These are phyloP conservation scores for Clonostachys rhizophaga DNA, from an alignment of 2,329 filamentous ascomycete species.

Conservation along the genomic window DNA sequence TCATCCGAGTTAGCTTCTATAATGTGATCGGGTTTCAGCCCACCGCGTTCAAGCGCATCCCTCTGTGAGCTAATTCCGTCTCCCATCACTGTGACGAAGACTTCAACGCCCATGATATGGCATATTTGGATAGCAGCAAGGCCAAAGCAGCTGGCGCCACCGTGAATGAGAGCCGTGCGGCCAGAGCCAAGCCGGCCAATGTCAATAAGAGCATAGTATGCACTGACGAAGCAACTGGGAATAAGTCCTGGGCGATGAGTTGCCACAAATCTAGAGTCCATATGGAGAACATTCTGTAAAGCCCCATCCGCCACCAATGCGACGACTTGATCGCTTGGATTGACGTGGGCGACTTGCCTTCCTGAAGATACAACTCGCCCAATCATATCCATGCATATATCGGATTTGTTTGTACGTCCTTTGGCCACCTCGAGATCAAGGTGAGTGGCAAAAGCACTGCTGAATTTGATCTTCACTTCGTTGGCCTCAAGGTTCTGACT, in stretches of 20 bases:
- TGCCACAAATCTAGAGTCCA: conserved; percentile 27
- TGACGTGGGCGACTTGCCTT: conserved; percentile 18
- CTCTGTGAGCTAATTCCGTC: conserved; percentile 23
- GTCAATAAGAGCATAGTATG: conserved; percentile 32
- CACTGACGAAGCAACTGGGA: conserved; percentile 32
- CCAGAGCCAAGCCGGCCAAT: conserved; percentile 17
- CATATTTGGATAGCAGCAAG: conserved; percentile 37
- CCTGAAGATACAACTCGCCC: conserved; percentile 30
- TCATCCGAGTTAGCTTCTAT: conserved; percentile 25
- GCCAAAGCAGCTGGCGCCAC: conserved; percentile 35
- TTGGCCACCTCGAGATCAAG: conserved; percentile 27
- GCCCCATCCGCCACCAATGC: conserved; percentile 27
- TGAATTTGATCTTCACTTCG: conserved; percentile 34
- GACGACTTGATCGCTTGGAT: conserved; percentile 32
- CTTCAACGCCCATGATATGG: conserved; percentile 22
- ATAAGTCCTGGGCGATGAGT: conserved; percentile 14
- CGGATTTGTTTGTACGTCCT: conserved; percentile 20
- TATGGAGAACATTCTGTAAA: conserved; percentile 22
- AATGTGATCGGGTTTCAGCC: conserved; percentile 27
- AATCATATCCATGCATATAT: conserved; percentile 32
- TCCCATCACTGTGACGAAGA: conserved; percentile 35
- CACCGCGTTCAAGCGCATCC: conserved; percentile 21
- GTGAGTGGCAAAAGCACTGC: conserved; percentile 23
- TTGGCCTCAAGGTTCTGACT: conserved; percentile 13
- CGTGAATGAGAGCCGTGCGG: conserved; percentile 34